A percentile compares a stretch with the other conserved stretches of the same genome.
Conservation (phyloP, 441 rosid species). For the Eutrema salsugineum region DNA sequence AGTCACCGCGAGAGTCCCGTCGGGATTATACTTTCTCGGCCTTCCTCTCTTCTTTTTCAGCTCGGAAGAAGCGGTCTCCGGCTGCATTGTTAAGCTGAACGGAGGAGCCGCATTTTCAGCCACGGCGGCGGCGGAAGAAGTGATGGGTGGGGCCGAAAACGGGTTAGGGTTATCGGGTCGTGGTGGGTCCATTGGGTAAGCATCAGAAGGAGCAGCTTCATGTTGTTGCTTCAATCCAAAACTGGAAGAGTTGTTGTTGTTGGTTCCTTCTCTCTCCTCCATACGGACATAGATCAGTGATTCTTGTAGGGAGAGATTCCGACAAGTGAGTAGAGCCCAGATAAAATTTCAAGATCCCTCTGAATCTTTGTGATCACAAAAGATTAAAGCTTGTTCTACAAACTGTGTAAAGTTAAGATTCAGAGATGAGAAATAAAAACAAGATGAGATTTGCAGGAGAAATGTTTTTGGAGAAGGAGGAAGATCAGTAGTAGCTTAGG, state of each 20-base stretch:
- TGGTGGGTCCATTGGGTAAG: slow-evolving; percentile 46
- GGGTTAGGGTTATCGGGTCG: slow-evolving; percentile 41
- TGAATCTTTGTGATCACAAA: slow-evolving; percentile 20
- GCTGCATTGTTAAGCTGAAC: slow-evolving; percentile 22
- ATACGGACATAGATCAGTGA: slow-evolving; percentile 40
- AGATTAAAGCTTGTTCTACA: slow-evolving; percentile 19
- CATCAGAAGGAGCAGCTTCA: slow-evolving; percentile 48
- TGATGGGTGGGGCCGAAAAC: slow-evolving; percentile 26
- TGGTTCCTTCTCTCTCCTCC: slow-evolving; percentile 59
- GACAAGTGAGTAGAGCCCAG: slow-evolving; percentile 29
- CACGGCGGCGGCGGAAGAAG: slow-evolving; percentile 3
- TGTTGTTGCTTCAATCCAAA: slow-evolving; percentile 42
- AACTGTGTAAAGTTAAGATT: neutral
- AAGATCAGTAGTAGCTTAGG: slow-evolving; percentile 20
- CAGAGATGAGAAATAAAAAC: slow-evolving; percentile 26
- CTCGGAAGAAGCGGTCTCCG: slow-evolving; percentile 23
- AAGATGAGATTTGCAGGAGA: slow-evolving; percentile 14
- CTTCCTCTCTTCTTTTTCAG: slow-evolving; percentile 66
- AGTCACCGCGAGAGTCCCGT: slow-evolving; percentile 39
- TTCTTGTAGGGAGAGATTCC: slow-evolving; percentile 27
- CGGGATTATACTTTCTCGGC: slow-evolving; percentile 57
- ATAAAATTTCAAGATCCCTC: slow-evolving; percentile 30
- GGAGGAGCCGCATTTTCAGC: slow-evolving; percentile 25
- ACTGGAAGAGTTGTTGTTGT: slow-evolving; percentile 38
- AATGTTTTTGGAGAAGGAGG: neutral